A percentile compares a stretch with the other conserved stretches of the same genome.
phyloP scores from a whole-genome alignment of 768 basidiomycete genomes.

The Termitomyces sp. region DNA sequence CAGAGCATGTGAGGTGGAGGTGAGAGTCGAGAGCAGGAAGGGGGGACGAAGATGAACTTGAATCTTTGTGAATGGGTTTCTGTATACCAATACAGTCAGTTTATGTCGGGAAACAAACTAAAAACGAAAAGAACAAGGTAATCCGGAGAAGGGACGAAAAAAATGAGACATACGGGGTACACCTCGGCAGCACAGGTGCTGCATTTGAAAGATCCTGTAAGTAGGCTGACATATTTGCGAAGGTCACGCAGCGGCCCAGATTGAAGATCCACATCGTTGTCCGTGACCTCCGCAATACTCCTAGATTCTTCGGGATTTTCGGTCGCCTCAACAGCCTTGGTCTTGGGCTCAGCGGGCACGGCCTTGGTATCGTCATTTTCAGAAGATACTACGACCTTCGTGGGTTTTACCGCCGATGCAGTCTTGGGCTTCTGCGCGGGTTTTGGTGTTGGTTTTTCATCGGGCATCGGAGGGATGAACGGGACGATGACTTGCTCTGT shows the following conservation, averaged over 20 bases:
- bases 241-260: constrained; percentile 1
- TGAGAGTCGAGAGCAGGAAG: neutral
- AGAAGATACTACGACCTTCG: neutral
- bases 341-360: neutral
- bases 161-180: neutral
- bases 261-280: neutral
- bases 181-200: neutral
- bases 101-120: too few relatives aligned
- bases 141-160: neutral
- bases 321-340: neutral
- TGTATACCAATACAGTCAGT: neutral
- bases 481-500: neutral
- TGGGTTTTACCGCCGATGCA: neutral
- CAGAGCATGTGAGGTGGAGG: constrained; percentile 8
- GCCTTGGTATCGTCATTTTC: neutral
- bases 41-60: neutral
- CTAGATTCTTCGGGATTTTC: neutral
- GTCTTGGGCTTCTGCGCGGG: neutral
- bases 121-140: too few relatives aligned
- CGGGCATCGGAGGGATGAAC: constrained; percentile 1
- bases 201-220: constrained; percentile 6
- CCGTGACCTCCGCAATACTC: neutral
- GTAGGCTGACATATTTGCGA: neutral
- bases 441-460: neutral
- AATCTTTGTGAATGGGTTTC: constrained; percentile 1